Conservation (phyloP, 1,284 basidiomycete genomes). For the Pseudozyma tsukubaensis region DNA sequence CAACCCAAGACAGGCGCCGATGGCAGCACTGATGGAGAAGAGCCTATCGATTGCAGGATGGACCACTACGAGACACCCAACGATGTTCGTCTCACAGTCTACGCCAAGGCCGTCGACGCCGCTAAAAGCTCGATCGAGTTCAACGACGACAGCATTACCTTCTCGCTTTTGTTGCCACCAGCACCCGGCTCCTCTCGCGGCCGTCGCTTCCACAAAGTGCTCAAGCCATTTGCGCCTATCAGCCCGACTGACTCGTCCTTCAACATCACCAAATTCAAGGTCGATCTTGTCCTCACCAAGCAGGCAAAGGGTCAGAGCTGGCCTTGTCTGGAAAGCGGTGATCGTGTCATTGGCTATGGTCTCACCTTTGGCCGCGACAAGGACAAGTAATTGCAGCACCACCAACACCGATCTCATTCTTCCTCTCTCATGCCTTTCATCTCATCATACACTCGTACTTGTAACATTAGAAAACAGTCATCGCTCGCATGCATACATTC, state of each 20-base stretch:
- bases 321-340: conserved; percentile 63
- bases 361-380: conserved; percentile 64
- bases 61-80: conserved; percentile 68
- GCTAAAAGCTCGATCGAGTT: conserved; percentile 55
- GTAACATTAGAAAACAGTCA: conserved; percentile 14
- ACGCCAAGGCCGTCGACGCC: conserved; percentile 59
- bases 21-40: conserved; percentile 30
- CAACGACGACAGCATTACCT: conserved; percentile 48
- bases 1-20: conserved; percentile 27
- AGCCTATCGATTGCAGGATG: conserved; percentile 56
- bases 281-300: conserved; percentile 65
- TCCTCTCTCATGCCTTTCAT: not conserved
- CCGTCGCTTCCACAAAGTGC: conserved; percentile 53
- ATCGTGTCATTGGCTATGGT: conserved; percentile 60
- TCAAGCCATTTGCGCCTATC: conserved; percentile 56
- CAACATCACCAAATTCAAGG: conserved; percentile 64
- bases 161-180: conserved; percentile 57
- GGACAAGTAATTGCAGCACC: conserved; percentile 29
- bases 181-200: conserved; percentile 33
- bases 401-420: not conserved
- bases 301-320: conserved; percentile 59
- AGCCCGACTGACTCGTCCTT: conserved; percentile 52
- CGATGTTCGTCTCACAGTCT: conserved; percentile 64
- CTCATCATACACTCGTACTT: conserved; percentile 10
- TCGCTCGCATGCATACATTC: conserved; percentile 2